Base-by-base conservation (phyloP, 805 yeast species). In the Ogataea populi-albae region DNA sequence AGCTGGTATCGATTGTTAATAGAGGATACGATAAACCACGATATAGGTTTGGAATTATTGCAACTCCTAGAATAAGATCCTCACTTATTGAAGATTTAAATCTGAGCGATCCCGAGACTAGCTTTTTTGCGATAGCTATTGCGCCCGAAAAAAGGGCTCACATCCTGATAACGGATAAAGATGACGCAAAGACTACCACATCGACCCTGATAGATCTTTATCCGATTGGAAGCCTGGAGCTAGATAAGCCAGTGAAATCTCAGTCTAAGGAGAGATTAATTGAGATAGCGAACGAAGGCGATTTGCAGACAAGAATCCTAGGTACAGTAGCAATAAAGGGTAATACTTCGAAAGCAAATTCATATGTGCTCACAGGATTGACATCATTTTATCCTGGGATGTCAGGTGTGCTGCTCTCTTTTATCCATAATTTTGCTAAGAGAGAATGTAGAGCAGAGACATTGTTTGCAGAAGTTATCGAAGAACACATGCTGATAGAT, bases 21-120 rank as follows among this genome's bases (percentile, higher is more conserved):
- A 61, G 64, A 36, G 76, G 77, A 1, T 77, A 76, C 51, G 59
- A 68, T 41, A 71, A 68, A 40, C 71, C 73, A 7, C 57, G 71
- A 37, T 64, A 41, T 51, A 65, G 64, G 43, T 77, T 59, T 46
- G 61, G 64, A 1, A 49, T 73, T 6, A 64, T 77, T 14, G 41
- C 46, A 11, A 57, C 71, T 0, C 57, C 65, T 4, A 59, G 84
- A 35, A 59, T 77, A 18, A 62, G 65, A 30, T 18, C 46, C 6
- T 43, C 49, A 9, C 24, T 60, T 3, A 45, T 57, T 16, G 38
- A 44, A 5, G 57, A 57, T 34, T 49, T 68, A 18, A 35, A 46
- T 17, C 33, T 47, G 6, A 34, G 41, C 12, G 49, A 51, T 6
- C 54, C 57, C 1, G 50, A 47, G 17, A 24, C 34, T 4, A 42